phyloP scores from a whole-genome alignment of 1,284 basidiomycete genomes.

The Sporisorium sorghi region DNA sequence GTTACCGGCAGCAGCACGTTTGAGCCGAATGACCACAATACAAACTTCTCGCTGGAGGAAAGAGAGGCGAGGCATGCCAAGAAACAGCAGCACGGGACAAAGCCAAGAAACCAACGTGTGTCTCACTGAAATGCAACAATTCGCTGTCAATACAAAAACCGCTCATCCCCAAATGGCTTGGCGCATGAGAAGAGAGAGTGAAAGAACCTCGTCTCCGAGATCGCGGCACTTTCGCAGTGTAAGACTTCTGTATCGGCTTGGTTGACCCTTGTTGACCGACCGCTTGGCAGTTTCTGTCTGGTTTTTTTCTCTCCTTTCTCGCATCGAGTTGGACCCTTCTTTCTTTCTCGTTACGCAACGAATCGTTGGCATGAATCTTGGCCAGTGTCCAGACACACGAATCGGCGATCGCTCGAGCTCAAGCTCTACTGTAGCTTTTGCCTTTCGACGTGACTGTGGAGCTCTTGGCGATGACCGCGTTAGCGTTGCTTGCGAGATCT shows the following conservation, averaged over 20 bases:
- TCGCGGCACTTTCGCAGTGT: not conserved
- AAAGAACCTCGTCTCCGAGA: no score
- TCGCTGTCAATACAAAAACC: conserved; percentile 6
- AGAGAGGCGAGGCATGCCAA: not conserved
- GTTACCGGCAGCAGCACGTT: no score
- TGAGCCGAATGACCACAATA: conserved; percentile 1
- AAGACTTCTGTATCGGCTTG: no score
- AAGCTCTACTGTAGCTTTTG: no score
- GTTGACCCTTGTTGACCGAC: not conserved
- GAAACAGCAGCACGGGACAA: not conserved
- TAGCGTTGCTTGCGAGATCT: not conserved
- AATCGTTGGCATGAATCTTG: no score
- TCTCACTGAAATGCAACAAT: not conserved
- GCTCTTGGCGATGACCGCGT: not conserved
- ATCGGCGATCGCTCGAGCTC: not conserved
- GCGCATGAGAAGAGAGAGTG: no score
- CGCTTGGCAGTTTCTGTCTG: not conserved
- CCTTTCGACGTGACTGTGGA: no score
- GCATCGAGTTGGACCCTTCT: not conserved
- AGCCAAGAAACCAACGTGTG: conserved; percentile 1
- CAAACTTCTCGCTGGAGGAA: not conserved
- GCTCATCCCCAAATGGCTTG: not conserved
- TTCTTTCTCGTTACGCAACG: not conserved
- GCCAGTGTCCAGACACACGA: not conserved
- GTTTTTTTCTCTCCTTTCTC: not conserved